A percentile compares a stretch with the other conserved stretches of the same genome.
phyloP scores from a whole-genome alignment of 192 early-diverging fungal genomes.

The Fimicolochytrium jonesii region DNA sequence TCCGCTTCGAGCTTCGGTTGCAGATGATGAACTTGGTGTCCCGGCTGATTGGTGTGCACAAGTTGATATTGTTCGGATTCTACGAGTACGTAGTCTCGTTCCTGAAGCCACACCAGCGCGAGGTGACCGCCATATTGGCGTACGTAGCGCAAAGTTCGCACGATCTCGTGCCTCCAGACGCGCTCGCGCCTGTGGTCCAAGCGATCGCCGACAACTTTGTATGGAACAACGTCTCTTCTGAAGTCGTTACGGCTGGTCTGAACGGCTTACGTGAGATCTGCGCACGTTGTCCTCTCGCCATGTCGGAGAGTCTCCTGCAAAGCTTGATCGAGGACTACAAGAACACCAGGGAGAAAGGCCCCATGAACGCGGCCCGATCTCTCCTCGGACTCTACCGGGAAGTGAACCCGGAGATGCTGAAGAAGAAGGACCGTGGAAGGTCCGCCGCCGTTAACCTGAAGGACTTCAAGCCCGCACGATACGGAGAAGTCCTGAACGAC shows the following conservation, averaged over 20 bases:
- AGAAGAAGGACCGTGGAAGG: constrained; percentile 91
- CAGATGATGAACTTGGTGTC: constrained; percentile 92
- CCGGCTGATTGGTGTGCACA: constrained; percentile 92
- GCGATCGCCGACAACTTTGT: constrained; percentile 97
- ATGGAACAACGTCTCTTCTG: constrained; percentile 80
- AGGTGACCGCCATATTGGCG: constrained; percentile 91
- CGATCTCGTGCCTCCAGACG: constrained; percentile 91
- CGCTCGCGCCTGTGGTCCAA: constrained; percentile 78
- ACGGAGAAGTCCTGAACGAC: constrained; percentile 65
- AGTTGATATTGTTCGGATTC: constrained; percentile 84
- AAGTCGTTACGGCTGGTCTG: constrained; percentile 91
- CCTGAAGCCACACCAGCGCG: constrained; percentile 90
- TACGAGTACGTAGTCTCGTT: constrained; percentile 92
- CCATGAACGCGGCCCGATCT: constrained; percentile 88
- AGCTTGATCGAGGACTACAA: constrained; percentile 87
- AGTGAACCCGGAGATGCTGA: constrained; percentile 90
- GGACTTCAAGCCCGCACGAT: constrained; percentile 56
- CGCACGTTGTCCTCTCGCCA: constrained; percentile 84
- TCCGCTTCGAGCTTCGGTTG: constrained; percentile 85
- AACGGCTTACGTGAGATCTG: constrained; percentile 77
- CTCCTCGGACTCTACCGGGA: constrained; percentile 91
- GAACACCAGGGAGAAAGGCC: constrained; percentile 85
- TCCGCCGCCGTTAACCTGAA: constrained; percentile 70
- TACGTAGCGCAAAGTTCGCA: constrained; percentile 88
- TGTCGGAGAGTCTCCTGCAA: constrained; percentile 72